Conservation (phyloP, 2,329 filamentous ascomycete species). For the Ceratocystis eucalypticola region DNA sequence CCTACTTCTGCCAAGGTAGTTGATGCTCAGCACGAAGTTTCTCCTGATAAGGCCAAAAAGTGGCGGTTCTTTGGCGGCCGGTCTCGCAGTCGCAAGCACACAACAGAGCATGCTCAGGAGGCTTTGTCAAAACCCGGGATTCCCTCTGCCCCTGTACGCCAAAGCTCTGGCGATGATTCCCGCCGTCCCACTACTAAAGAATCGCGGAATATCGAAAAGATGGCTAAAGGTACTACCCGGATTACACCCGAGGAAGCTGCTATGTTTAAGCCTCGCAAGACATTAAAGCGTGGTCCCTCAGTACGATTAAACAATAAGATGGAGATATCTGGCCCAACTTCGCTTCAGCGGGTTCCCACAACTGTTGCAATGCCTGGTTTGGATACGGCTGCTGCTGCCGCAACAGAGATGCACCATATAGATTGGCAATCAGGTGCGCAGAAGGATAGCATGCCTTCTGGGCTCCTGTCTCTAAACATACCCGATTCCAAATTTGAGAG, state of each 20-base stretch:
- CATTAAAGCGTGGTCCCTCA: slow-evolving; percentile 8
- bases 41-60: slow-evolving; percentile 16
- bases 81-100: slow-evolving; percentile 13
- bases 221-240: background rate
- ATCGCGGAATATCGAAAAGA: background rate
- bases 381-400: background rate
- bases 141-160: background rate
- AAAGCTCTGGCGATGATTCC: slow-evolving; percentile 1
- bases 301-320: slow-evolving; percentile 3
- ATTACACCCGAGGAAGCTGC: slow-evolving; percentile 14
- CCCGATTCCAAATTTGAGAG: slow-evolving; percentile 69
- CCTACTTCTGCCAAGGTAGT: background rate
- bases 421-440: slow-evolving; percentile 3
- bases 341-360: background rate
- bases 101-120: background rate
- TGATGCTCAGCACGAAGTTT: slow-evolving; percentile 8
- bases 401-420: background rate
- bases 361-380: slow-evolving; percentile 11
- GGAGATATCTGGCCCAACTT: slow-evolving; percentile 8
- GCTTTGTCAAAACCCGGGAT: background rate
- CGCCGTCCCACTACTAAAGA: background rate
- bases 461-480: slow-evolving; percentile 61
- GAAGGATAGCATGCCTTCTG: slow-evolving; percentile 22
- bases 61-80: slow-evolving; percentile 20
- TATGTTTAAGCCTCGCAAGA: slow-evolving; percentile 16